Percentiles rank a stretch among this genome's conserved stretches.
Evolutionary conservation across 2,329 filamentous ascomycete genomes (phyloP).

Genomic region (Sclerotinia subarctica): DNA sequence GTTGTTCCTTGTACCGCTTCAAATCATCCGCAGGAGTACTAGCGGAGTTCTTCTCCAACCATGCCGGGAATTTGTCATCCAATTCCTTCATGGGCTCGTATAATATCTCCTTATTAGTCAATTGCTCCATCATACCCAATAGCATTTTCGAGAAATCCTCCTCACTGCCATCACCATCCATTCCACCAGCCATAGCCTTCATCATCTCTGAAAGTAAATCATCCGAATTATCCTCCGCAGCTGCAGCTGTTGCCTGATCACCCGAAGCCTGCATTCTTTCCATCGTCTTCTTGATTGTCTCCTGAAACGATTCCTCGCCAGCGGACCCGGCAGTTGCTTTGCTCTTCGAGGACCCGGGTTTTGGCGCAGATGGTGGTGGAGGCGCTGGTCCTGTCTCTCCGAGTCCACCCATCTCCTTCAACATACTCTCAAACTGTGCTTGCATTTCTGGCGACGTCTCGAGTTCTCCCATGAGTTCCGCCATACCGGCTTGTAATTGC

Average conservation of each 20-base stretch:
- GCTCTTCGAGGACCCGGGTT: slow-evolving; percentile 21
- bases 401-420: slow-evolving; percentile 65
- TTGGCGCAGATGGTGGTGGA: slow-evolving; percentile 21
- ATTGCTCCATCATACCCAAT: slow-evolving; percentile 97
- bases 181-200: slow-evolving; percentile 73
- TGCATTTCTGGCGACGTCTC: slow-evolving; percentile 69
- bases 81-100: slow-evolving; percentile 99
- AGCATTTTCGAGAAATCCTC: slow-evolving; percentile 94
- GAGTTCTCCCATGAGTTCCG: slow-evolving; percentile 70
- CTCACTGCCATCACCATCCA: slow-evolving; percentile 59
- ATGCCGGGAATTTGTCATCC: slow-evolving; percentile 84
- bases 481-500: slow-evolving; percentile 88
- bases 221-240: slow-evolving; percentile 64
- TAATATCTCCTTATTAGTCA: slow-evolving; percentile 96
- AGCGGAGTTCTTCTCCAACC: slow-evolving; percentile 75
- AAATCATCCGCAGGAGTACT: slow-evolving; percentile 68
- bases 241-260: slow-evolving; percentile 75
- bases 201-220: slow-evolving; percentile 91
- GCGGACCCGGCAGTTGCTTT: slow-evolving; percentile 26
- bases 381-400: slow-evolving; percentile 37
- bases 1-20: slow-evolving; percentile 77
- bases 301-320: slow-evolving; percentile 72
- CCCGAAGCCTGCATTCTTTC: slow-evolving; percentile 91
- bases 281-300: slow-evolving; percentile 91
- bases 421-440: slow-evolving; percentile 72